Percentiles rank a stretch among this genome's conserved stretches.
Evolutionary conservation across 2,329 filamentous ascomycete species (phyloP).

Genomic region (Beauveria sp.): DNA sequence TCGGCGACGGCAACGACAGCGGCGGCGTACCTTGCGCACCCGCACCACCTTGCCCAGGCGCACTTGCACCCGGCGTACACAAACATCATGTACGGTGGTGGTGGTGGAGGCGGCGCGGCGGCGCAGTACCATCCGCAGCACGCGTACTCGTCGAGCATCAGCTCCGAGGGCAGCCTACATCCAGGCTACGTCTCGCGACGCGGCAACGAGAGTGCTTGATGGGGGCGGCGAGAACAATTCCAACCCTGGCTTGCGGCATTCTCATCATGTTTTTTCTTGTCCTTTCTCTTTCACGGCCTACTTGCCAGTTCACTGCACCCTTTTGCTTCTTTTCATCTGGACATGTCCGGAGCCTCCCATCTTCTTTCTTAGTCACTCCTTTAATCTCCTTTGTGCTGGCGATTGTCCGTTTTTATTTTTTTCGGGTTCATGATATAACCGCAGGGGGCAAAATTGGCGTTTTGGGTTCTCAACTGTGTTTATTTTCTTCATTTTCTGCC

Average conservation of each 20-base stretch:
- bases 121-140: constrained; percentile 31
- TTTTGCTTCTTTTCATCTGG: not conserved
- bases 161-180: constrained; percentile 36
- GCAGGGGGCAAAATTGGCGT: not conserved
- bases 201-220: constrained; percentile 18
- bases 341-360: not conserved
- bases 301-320: not conserved
- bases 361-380: not conserved
- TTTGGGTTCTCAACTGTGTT: not conserved
- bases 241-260: not conserved
- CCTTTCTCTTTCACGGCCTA: not conserved
- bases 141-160: constrained; percentile 48
- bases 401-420: not conserved
- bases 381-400: constrained; percentile 7
- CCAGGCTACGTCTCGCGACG: constrained; percentile 22
- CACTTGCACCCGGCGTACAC: not conserved
- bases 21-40: constrained; percentile 1
- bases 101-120: not conserved
- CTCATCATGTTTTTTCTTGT: not conserved
- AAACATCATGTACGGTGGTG: not conserved
- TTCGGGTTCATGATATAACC: not conserved
- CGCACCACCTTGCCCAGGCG: not conserved
- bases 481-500: not conserved
- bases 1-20: not conserved
- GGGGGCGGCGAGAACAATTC: constrained; percentile 27